phyloP scores from a whole-genome alignment of 768 basidiomycete genomes.

The Sutorius australiensis region DNA sequence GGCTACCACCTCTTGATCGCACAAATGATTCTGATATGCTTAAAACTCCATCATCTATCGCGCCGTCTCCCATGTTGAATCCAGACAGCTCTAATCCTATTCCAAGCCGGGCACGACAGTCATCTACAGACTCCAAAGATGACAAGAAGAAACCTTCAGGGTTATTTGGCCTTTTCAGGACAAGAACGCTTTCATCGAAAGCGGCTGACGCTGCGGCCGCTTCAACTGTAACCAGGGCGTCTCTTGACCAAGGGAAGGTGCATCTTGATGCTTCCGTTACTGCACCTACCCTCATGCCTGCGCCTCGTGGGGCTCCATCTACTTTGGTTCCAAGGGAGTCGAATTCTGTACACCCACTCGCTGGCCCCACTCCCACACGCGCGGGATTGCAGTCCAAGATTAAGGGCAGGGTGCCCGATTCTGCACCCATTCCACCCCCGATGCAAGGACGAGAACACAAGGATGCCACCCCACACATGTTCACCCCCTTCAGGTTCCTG shows the following conservation, averaged over 20 bases:
- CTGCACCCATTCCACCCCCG: constrained; percentile 31
- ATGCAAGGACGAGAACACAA: constrained; percentile 36
- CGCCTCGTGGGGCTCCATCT: constrained; percentile 13
- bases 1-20: constrained; percentile 28
- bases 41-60: constrained; percentile 63
- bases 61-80: constrained; percentile 44
- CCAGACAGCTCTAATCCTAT: constrained; percentile 22
- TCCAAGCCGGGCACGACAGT: constrained; percentile 22
- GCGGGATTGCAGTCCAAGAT: constrained; percentile 15
- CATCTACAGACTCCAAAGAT: constrained; percentile 32
- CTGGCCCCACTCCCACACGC: constrained; percentile 6
- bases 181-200: constrained; percentile 32
- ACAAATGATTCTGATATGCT: constrained; percentile 50
- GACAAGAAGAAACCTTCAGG: constrained; percentile 31
- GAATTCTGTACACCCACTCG: background rate
- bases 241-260: constrained; percentile 20
- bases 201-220: constrained; percentile 21
- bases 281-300: constrained; percentile 1
- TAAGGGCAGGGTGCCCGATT: constrained; percentile 18
- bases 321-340: constrained; percentile 19
- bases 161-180: constrained; percentile 29
- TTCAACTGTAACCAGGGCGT: constrained; percentile 17
- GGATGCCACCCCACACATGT: constrained; percentile 44
- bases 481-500: constrained; percentile 62
- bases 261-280: constrained; percentile 6